phyloP scores from a whole-genome alignment of 2,329 filamentous ascomycete species.

The Arthrobotrys entomopaga region DNA sequence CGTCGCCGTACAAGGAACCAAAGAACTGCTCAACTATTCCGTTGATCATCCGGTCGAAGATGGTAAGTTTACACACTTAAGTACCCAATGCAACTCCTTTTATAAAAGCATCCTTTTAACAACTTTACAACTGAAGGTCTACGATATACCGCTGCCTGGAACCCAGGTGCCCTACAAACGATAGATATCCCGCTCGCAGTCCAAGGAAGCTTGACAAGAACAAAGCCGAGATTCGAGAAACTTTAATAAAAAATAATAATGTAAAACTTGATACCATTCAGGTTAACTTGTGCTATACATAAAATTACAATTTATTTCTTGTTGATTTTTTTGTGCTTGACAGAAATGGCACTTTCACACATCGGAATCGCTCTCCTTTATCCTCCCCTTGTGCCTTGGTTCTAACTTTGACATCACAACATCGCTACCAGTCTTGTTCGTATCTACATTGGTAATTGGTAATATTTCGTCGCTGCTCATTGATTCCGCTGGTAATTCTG shows the following conservation, averaged over 20 bases:
- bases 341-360: background rate
- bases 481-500: conserved; percentile 50
- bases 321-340: background rate
- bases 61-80: conserved; percentile 66
- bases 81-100: background rate
- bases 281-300: conserved; percentile 27
- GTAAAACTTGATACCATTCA: background rate
- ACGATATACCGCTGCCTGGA: conserved; percentile 88
- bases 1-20: conserved; percentile 85
- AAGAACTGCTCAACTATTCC: conserved; percentile 84
- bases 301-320: background rate
- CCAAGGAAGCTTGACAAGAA: conserved; percentile 79
- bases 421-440: conserved; percentile 28
- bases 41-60: conserved; percentile 81
- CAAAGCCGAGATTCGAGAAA: conserved; percentile 84
- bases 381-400: conserved; percentile 30
- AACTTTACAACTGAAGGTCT: conserved; percentile 69
- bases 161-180: conserved; percentile 82
- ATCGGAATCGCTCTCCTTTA: background rate
- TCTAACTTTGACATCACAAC: conserved; percentile 30
- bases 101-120: background rate
- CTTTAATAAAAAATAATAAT: conserved; percentile 66
- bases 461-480: conserved; percentile 47
- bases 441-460: conserved; percentile 32
- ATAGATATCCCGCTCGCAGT: conserved; percentile 79